Evolutionary conservation across 768 basidiomycete genomes (phyloP).

Genomic region (Sarcomyxa edulis): DNA sequence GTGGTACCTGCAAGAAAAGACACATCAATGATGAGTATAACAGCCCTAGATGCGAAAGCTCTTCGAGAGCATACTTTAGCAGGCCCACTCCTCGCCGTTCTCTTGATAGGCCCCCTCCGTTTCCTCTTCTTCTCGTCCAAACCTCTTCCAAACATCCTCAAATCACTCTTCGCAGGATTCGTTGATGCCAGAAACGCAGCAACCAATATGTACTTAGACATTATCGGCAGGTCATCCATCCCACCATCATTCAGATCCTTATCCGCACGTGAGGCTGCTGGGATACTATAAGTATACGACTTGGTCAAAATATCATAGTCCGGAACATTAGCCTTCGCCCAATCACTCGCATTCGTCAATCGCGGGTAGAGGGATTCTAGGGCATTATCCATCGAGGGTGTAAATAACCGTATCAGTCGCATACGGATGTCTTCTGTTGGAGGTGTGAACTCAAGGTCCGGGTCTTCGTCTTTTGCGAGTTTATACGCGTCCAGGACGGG

Average conservation of each 20-base stretch:
- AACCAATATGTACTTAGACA: constrained; percentile 72
- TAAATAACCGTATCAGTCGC: constrained; percentile 60
- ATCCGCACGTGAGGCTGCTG: background rate
- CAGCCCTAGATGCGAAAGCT: too few relatives aligned
- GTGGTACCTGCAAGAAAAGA: constrained; percentile 59
- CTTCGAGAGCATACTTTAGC: constrained; percentile 45
- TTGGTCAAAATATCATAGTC: constrained; percentile 31
- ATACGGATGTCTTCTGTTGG: constrained; percentile 59
- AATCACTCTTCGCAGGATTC: constrained; percentile 76
- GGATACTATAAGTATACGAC: constrained; percentile 8
- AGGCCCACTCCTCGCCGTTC: constrained; percentile 31
- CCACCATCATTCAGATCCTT: constrained; percentile 10
- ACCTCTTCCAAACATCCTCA: constrained; percentile 79
- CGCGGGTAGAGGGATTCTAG: constrained; percentile 69
- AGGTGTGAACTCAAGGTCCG: constrained; percentile 21
- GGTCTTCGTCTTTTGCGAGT: constrained; percentile 18
- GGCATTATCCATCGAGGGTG: constrained; percentile 53
- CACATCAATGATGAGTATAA: background rate
- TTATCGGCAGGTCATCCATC: constrained; percentile 44
- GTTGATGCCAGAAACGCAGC: constrained; percentile 80
- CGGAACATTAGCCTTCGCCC: constrained; percentile 51
- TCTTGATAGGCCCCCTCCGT: constrained; percentile 36
- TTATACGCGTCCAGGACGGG: constrained; percentile 54
- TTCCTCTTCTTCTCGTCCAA: constrained; percentile 59
- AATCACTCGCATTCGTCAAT: constrained; percentile 54